Evolutionary conservation across 2,329 filamentous ascomycete genomes (phyloP).

Genomic region (Neopestalotiopsis rosae): DNA sequence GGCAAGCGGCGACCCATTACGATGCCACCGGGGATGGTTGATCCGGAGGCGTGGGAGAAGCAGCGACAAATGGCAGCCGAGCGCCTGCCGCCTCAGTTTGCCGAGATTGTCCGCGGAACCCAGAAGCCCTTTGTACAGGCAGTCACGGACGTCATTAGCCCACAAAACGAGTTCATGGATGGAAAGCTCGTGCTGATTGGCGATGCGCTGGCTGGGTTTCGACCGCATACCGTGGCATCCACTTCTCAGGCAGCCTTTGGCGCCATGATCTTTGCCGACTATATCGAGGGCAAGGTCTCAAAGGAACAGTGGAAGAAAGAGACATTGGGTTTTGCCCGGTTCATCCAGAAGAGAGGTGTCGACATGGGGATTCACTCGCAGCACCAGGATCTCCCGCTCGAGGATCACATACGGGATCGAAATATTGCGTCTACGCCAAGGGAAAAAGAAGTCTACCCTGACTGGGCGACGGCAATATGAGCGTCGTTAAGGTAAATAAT

Average conservation of each 20-base stretch:
- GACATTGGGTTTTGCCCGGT: constrained; percentile 41
- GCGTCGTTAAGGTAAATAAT: neutral
- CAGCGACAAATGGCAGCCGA: constrained; percentile 38
- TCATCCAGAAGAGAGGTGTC: constrained; percentile 39
- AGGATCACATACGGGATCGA: constrained; percentile 40
- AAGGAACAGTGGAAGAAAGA: constrained; percentile 39
- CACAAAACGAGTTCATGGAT: constrained; percentile 38
- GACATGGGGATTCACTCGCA: constrained; percentile 42
- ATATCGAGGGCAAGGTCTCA: constrained; percentile 35
- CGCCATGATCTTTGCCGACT: constrained; percentile 41
- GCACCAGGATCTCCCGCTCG: constrained; percentile 34
- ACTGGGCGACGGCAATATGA: constrained; percentile 32
- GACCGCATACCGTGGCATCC: constrained; percentile 47
- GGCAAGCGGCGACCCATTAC: constrained; percentile 40
- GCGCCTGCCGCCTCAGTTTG: constrained; percentile 43
- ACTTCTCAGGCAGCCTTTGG: constrained; percentile 46
- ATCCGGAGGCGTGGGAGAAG: constrained; percentile 38
- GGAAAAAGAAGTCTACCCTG: constrained; percentile 37
- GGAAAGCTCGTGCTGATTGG: constrained; percentile 47
- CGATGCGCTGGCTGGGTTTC: constrained; percentile 49
- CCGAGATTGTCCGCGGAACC: constrained; percentile 45
- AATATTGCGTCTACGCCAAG: constrained; percentile 38
- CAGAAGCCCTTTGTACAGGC: constrained; percentile 46
- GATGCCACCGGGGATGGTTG: constrained; percentile 41
- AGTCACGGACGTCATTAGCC: constrained; percentile 44